Conservation (phyloP, 805 yeast genomes). For the Saccharomycopsis sp. region DNA sequence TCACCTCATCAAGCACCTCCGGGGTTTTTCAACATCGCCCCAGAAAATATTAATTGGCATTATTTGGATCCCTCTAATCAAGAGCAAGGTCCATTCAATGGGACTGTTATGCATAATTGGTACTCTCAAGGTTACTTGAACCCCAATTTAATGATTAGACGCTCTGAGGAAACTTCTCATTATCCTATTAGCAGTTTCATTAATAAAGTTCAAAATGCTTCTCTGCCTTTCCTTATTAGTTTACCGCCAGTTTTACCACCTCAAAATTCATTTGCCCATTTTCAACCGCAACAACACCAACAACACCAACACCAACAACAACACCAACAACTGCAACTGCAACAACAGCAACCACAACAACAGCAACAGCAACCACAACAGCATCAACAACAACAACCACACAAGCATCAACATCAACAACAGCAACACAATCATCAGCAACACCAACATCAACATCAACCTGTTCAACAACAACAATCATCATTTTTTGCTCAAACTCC, state of each 20-base stretch:
- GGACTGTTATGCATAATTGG: conserved; percentile 76
- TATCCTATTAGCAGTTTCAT: conserved; percentile 49
- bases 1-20: conserved; percentile 12
- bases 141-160: conserved; percentile 47
- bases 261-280: conserved; percentile 8
- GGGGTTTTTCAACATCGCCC: conserved; percentile 26
- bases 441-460: too few species aligned
- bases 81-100: conserved; percentile 79
- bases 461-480: conserved; percentile 12
- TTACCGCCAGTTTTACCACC: conserved; percentile 30
- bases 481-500: conserved; percentile 1
- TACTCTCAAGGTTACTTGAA: conserved; percentile 51
- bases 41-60: conserved; percentile 52
- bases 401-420: conserved; percentile 2
- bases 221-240: conserved; percentile 58
- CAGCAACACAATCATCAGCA: too few species aligned
- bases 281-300: conserved; percentile 6
- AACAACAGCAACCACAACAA: conserved; percentile 1
- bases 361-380: conserved; percentile 7
- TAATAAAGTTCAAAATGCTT: conserved; percentile 38
- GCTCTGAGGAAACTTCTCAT: conserved; percentile 48
- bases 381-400: not conserved
- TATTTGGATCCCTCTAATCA: conserved; percentile 65
- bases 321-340: conserved; percentile 1
- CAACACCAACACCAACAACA: not conserved